Evolutionary conservation across 306 rosid species (phyloP).

Genomic region (Psophocarpus tetragonolobus): DNA sequence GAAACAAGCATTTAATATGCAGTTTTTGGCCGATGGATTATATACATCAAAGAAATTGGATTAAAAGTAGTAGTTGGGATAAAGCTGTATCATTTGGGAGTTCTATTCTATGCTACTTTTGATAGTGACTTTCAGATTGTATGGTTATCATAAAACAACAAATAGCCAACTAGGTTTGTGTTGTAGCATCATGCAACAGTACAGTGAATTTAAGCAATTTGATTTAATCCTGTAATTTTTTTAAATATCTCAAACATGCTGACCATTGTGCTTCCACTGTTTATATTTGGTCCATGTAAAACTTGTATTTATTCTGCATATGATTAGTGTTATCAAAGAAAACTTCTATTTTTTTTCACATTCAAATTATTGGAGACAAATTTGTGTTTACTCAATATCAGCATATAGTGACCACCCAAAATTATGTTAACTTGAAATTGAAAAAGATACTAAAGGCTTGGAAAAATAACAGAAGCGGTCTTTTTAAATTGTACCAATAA

Average conservation of each 20-base stretch:
- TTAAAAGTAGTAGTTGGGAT: constrained; percentile 23
- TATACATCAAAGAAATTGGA: constrained; percentile 18
- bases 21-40: background rate
- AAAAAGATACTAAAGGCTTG: background rate
- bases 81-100: background rate
- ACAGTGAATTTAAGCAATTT: constrained; percentile 11
- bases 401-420: too few relatives aligned
- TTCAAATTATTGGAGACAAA: background rate
- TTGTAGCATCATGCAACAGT: constrained; percentile 30
- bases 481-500: background rate
- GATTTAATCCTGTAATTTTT: background rate
- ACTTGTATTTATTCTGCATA: background rate
- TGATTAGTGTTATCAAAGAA: background rate
- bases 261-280: background rate
- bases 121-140: constrained; percentile 38
- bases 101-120: constrained; percentile 30
- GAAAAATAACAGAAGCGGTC: background rate
- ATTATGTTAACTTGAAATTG: background rate
- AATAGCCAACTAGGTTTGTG: constrained; percentile 22
- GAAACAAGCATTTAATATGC: constrained; percentile 36
- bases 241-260: background rate
- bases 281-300: background rate
- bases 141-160: constrained; percentile 26
- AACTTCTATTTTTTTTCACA: background rate
- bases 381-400: background rate